Base-by-base conservation (phyloP, 192 early-diverging fungal genomes). In the Entomortierella parvispora region DNA sequence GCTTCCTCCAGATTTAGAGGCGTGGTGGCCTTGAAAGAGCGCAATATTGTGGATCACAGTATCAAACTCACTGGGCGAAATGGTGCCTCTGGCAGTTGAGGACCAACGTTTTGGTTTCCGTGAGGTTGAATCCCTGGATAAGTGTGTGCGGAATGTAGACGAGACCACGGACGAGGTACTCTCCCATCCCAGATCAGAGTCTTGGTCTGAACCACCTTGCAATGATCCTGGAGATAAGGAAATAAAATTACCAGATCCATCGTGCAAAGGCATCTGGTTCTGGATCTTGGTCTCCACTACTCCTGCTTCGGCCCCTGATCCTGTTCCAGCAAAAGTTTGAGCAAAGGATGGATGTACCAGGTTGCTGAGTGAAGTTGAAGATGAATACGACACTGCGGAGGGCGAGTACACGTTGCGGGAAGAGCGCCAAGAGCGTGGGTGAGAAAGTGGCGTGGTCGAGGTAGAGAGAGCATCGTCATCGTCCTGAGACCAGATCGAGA, bases 211-310 rank as follows among this genome's bases (percentile, higher is more conserved):
- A 29, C 58, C 58, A 9, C 31, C 33, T 40, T 5, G 10, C 1
- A n/a, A 32, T 20, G 20, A 32, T 56, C 31, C 22, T 10, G 32
- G 26, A 10, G 60, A 37, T 2, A 31, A 7, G 2, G 32, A 31
- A 3, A 14, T 6, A 65, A 72, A 72, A 23, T 72, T 65, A 11
- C 70, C 70, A 22, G 70, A 64, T 26, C 70, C 70, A n/a, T 72
- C 70, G 17, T 72, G 70, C 54, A 72, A 53, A 18, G 59, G 70
- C 70, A 72, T 64, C 17, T 59, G 61, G 50, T 47, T 60, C 22
- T 65, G 69, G n/a, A 34, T 3, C 1, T 44, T 23, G 29, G 20
- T 52, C 4, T 22, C 40, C 7, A 4, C 40, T 7, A 22, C 57
- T 40, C 11, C 32, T 29, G 12, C 20, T 45, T 12, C 34, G 20